Evolutionary conservation across 176 grass and related monocot genomes (phyloP).

Genomic region (Oryza australiensis): DNA sequence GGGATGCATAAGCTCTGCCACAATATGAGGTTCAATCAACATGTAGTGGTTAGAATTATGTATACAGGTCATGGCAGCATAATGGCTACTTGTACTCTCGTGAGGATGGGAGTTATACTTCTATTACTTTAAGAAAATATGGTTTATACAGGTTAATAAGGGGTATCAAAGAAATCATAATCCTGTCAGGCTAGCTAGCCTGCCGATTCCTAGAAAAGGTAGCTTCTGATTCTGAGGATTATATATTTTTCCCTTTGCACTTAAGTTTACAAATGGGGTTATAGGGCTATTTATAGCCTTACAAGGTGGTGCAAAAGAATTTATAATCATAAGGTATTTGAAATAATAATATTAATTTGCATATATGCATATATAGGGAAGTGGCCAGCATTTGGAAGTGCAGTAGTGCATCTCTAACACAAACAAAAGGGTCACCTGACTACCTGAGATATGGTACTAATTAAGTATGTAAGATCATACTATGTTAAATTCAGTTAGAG

Average conservation of each 20-base stretch:
- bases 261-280: not conserved
- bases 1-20: too few species aligned
- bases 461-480: not conserved
- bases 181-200: too few species aligned
- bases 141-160: too few species aligned
- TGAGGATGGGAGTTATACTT: too few species aligned
- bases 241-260: too few species aligned
- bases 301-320: not conserved
- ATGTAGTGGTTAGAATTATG: too few species aligned
- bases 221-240: too few species aligned
- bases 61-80: not conserved
- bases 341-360: too few species aligned
- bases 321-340: not conserved
- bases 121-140: too few species aligned
- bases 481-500: constrained; percentile 14
- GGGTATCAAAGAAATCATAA: not conserved
- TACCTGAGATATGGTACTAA: not conserved
- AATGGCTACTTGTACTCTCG: too few species aligned
- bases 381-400: not conserved
- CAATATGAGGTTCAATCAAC: too few species aligned
- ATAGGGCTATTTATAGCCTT: not conserved
- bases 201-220: not conserved
- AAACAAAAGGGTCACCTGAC: not conserved
- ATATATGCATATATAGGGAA: constrained; percentile 7
- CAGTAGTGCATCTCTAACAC: not conserved